Evolutionary conservation across 2,329 filamentous ascomycete species (phyloP).

Genomic region (Chlorencoelia australis): DNA sequence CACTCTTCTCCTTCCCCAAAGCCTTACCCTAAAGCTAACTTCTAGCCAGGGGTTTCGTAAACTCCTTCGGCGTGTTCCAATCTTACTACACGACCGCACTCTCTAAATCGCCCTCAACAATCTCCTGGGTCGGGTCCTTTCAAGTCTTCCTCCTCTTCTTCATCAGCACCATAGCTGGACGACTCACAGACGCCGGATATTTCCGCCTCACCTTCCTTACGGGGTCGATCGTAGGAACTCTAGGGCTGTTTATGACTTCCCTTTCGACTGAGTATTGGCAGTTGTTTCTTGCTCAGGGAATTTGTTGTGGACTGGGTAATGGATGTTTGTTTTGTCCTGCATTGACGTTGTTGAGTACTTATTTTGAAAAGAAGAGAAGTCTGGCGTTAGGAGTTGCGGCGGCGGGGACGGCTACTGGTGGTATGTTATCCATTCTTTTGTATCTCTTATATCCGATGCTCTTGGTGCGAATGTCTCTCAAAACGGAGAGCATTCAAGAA

Average conservation of each 20-base stretch:
- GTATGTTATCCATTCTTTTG: no score
- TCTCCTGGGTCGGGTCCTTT: conserved; percentile 38
- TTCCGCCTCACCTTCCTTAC: conserved; percentile 23
- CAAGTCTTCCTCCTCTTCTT: conserved; percentile 35
- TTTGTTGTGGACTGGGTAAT: conserved; percentile 32
- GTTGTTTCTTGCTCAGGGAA: conserved; percentile 34
- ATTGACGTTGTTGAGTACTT: conserved; percentile 31
- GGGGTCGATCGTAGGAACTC: conserved; percentile 25
- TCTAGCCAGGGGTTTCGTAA: conserved; percentile 27
- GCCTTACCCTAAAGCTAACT: not conserved
- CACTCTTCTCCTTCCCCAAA: not conserved
- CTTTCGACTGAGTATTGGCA: conserved; percentile 33
- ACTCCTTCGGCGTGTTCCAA: conserved; percentile 36
- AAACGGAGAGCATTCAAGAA: no score
- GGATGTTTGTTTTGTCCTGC: conserved; percentile 33
- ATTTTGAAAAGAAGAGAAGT: conserved; percentile 31
- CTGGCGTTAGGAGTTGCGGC: conserved; percentile 31
- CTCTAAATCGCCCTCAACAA: conserved; percentile 26
- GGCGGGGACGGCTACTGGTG: conserved; percentile 31
- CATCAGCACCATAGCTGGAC: conserved; percentile 31
- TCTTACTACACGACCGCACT: conserved; percentile 32
- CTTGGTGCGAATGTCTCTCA: no score
- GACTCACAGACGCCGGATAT: conserved; percentile 32
- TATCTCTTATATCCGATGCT: no score
- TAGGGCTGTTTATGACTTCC: conserved; percentile 33